Evolutionary conservation across 192 early-diverging fungal species (phyloP).

Genomic region (Coemansia sp.): DNA sequence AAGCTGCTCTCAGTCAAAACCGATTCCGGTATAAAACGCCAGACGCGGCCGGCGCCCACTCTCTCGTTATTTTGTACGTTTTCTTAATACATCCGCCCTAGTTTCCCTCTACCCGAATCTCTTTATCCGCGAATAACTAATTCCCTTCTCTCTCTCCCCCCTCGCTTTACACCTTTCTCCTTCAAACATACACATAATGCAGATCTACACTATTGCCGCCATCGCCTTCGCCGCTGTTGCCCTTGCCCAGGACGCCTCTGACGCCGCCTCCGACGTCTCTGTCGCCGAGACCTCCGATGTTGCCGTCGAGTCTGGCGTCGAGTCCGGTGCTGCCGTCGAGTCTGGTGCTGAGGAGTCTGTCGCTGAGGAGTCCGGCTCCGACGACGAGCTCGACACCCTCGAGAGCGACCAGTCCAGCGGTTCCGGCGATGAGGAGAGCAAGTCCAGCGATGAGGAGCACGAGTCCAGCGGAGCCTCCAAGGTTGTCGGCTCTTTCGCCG

Average conservation of each 20-base stretch:
- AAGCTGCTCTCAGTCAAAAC: background rate
- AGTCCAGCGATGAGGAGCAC: too few relatives aligned
- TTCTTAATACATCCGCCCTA: background rate
- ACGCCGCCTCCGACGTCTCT: constrained; percentile 3
- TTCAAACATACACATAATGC: constrained; percentile 26
- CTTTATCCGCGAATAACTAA: background rate
- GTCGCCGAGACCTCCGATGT: constrained; percentile 8
- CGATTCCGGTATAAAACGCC: background rate
- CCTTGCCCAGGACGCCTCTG: constrained; percentile 21
- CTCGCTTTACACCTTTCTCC: constrained; percentile 1
- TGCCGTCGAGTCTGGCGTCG: constrained; percentile 6
- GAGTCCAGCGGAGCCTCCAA: constrained; percentile 36
- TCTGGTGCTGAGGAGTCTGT: constrained; percentile 20
- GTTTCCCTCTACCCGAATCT: background rate
- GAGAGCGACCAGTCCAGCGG: background rate
- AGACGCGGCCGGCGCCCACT: background rate
- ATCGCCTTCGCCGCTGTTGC: constrained; percentile 34
- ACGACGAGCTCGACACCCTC: constrained; percentile 3
- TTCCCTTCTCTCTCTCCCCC: background rate
- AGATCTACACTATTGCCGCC: constrained; percentile 37
- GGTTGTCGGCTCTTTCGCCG: constrained; percentile 31
- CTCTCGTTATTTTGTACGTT: background rate
- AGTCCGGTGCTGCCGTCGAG: constrained; percentile 3
- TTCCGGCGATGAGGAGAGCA: constrained; percentile 5
- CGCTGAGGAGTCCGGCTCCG: constrained; percentile 7